A percentile compares a stretch with the other conserved stretches of the same genome.
These are phyloP conservation scores for Phialophora macrospora DNA, from an alignment of 2,329 filamentous ascomycete species.

Conservation along the genomic window DNA sequence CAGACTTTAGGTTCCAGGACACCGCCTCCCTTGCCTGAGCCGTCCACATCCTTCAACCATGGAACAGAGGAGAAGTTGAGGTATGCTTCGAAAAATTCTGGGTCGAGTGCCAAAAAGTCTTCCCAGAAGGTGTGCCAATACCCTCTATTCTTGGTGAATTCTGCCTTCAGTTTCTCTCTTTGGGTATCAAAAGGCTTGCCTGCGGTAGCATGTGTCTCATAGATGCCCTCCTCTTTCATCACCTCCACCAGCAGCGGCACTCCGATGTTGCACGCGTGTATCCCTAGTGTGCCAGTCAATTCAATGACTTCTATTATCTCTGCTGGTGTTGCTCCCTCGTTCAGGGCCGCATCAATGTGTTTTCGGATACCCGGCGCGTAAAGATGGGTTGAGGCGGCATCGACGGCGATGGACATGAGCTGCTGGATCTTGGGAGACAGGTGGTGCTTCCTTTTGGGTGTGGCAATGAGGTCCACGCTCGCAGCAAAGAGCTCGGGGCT, in stretches of 20 bases:
- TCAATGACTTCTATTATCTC: conserved; percentile 56
- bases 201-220: conserved; percentile 27
- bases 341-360: conserved; percentile 49
- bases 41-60: conserved; percentile 34
- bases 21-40: conserved; percentile 41
- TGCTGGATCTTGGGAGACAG: conserved; percentile 33
- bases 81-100: conserved; percentile 57
- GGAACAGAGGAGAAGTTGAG: conserved; percentile 54
- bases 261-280: conserved; percentile 56
- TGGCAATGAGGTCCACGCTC: conserved; percentile 29
- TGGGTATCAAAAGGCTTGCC: conserved; percentile 47
- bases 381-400: conserved; percentile 53
- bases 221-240: conserved; percentile 48
- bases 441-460: conserved; percentile 28
- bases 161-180: conserved; percentile 48
- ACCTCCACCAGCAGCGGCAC: conserved; percentile 55
- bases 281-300: conserved; percentile 52
- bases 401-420: conserved; percentile 45
- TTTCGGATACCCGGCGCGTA: conserved; percentile 51
- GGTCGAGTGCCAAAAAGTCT: conserved; percentile 44
- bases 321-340: conserved; percentile 47
- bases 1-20: conserved; percentile 51
- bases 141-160: conserved; percentile 53
- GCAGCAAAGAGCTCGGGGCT: conserved; percentile 28
- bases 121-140: conserved; percentile 52